Base-by-base conservation (phyloP, 2,329 filamentous ascomycete genomes). In the Akanthomyces uredinophilus region DNA sequence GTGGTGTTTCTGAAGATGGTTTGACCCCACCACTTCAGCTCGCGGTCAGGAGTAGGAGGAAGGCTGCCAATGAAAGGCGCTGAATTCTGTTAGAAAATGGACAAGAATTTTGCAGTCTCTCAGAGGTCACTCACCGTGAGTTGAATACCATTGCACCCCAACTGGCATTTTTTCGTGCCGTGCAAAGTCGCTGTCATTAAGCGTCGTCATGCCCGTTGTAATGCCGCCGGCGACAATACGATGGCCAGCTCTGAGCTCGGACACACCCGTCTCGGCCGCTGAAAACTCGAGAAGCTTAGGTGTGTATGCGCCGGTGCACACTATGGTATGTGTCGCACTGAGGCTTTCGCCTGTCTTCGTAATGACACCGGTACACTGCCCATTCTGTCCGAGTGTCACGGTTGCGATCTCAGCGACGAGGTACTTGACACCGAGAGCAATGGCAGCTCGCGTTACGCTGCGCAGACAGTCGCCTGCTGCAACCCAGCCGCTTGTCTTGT, bases 401-500 rank as follows among this genome's bases (percentile, higher is more conserved):
- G 75, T 73, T 1, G 74, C 70, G 2, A 83, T 78, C 60, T 86
- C 81, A 18, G 79, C 82, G 0, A 75, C 76, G 11, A 85, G 77
- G 62, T 87, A 88, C 69, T 81, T 79, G 64, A 87, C 85, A 1
- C 86, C 86, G 7, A 84, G 70, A 52, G 80, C 76, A 5, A 87
- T 66, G 18, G 77, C 77, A 62, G 76, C 75, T 39, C 79, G 77
- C 1, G 83, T 87, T 10, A 87, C 77, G 1, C 80, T 82, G 56
- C 76, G 71, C 63, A 88, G 69, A 35, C 79, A 78, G 65, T 87
- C 83, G 3, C 82, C 83, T 2, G 86, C 86, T n/a, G 83, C 83
- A 7, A 80, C 85, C 83, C 84, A 88, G 1, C 86, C 86, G 70
- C 84, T 86, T 32, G 79, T 81, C 67, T 78, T 81, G 74, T 88